Conservation (phyloP, 495 filamentous ascomycete genomes). For the Neurospora terricola region DNA sequence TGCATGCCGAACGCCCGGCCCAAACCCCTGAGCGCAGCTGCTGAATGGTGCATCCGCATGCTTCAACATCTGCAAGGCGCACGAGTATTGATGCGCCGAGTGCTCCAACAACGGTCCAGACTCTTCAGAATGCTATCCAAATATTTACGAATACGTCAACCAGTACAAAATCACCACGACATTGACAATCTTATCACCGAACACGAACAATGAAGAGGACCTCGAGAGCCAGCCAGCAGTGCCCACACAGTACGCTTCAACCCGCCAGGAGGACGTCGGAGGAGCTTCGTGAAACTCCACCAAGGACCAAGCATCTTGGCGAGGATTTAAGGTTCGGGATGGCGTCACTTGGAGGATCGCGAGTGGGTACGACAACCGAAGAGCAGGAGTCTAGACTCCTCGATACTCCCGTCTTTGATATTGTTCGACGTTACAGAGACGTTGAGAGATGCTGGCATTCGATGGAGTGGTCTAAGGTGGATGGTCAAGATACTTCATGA, state of each 20-base stretch:
- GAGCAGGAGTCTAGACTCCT: neutral
- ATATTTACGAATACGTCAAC: neutral
- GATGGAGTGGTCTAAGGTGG: neutral
- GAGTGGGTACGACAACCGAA: neutral
- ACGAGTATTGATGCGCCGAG: neutral
- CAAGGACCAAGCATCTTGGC: neutral
- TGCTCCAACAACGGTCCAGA: neutral
- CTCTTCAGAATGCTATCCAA: neutral
- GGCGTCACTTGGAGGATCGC: neutral
- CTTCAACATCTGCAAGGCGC: neutral
- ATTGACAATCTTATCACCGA: neutral
- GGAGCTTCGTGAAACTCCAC: neutral
- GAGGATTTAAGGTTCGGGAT: neutral
- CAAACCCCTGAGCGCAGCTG: neutral
- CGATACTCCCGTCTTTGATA: too few relatives aligned
- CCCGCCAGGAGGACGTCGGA: neutral
- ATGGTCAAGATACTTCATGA: neutral
- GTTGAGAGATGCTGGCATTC: neutral
- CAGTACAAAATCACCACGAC: neutral
- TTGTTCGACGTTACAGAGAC: neutral
- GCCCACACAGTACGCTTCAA: neutral
- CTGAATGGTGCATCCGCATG: neutral
- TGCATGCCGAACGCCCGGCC: neutral
- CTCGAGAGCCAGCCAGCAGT: neutral
- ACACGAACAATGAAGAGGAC: neutral